These are phyloP conservation scores for Russula olivacea DNA, from an alignment of 768 basidiomycete genomes.

Conservation along the genomic window DNA sequence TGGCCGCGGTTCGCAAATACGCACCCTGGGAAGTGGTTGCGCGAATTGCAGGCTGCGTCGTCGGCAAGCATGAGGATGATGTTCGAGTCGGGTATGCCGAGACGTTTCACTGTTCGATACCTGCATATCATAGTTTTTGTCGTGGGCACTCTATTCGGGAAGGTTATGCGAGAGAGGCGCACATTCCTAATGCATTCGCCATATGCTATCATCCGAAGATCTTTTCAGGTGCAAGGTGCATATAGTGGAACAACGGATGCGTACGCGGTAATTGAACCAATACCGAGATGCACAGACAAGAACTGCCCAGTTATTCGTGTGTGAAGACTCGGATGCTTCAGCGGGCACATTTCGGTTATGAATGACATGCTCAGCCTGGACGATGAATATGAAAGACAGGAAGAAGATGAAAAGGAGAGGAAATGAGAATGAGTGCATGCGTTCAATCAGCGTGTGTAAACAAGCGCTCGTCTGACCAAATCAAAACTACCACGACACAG, in stretches of 20 bases:
- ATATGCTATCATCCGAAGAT: constrained; percentile 62
- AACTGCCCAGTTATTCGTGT: constrained; percentile 99
- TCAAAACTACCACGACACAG: not conserved
- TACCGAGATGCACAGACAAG: constrained; percentile 90
- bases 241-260: constrained; percentile 29
- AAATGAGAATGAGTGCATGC: not conserved
- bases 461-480: not conserved
- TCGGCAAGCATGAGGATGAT: constrained; percentile 99
- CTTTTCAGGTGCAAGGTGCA: not conserved
- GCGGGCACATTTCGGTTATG: constrained; percentile 11
- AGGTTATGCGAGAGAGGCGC: constrained; percentile 26
- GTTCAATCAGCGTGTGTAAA: not conserved
- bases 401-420: constrained; percentile 8
- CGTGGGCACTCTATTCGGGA: not conserved
- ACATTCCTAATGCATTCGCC: constrained; percentile 98
- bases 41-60: constrained; percentile 87
- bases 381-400: not conserved
- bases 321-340: constrained; percentile 32
- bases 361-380: constrained; percentile 3
- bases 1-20: constrained; percentile 87
- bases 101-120: constrained; percentile 97
- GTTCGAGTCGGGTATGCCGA: constrained; percentile 97
- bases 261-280: constrained; percentile 97
- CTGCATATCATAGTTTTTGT: constrained; percentile 34
- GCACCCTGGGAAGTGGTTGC: constrained; percentile 87